Evolutionary conservation across 192 early-diverging fungal genomes (phyloP).

Genomic region (Coemansia aciculifera): DNA sequence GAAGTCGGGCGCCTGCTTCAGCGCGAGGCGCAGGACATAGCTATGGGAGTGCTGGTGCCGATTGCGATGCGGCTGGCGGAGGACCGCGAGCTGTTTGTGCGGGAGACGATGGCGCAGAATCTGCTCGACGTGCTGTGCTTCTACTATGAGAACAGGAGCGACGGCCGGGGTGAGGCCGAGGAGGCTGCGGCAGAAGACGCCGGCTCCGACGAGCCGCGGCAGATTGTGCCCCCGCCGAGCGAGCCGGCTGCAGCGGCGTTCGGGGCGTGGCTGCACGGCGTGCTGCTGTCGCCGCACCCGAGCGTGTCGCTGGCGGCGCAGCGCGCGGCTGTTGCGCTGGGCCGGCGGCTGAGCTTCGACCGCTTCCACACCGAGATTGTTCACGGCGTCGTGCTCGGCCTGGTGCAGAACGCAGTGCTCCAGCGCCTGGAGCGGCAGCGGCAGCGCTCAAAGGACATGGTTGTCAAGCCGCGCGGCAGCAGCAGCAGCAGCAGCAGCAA

Average conservation of each 20-base stretch:
- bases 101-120: slow-evolving; percentile 55
- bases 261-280: slow-evolving; percentile 52
- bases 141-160: slow-evolving; percentile 36
- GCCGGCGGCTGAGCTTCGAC: slow-evolving; percentile 38
- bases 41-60: slow-evolving; percentile 41
- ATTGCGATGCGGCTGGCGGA: slow-evolving; percentile 50
- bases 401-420: slow-evolving; percentile 38
- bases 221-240: slow-evolving; percentile 12
- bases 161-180: neutral
- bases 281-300: slow-evolving; percentile 48
- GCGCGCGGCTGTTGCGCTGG: slow-evolving; percentile 39
- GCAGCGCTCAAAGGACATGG: slow-evolving; percentile 41
- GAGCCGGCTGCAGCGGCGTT: slow-evolving; percentile 25
- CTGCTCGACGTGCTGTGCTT: slow-evolving; percentile 39
- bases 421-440: slow-evolving; percentile 34
- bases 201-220: neutral
- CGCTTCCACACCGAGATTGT: slow-evolving; percentile 54
- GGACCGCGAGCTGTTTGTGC: slow-evolving; percentile 53
- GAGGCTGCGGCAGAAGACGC: neutral
- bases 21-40: slow-evolving; percentile 10
- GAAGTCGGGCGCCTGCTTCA: slow-evolving; percentile 34
- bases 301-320: slow-evolving; percentile 50
- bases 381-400: slow-evolving; percentile 48
- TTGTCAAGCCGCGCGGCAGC: slow-evolving; percentile 33
- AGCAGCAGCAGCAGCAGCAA: neutral